Conservation (phyloP, 108 stramenopile species). For the Fragilariopsis cylindrus region DNA sequence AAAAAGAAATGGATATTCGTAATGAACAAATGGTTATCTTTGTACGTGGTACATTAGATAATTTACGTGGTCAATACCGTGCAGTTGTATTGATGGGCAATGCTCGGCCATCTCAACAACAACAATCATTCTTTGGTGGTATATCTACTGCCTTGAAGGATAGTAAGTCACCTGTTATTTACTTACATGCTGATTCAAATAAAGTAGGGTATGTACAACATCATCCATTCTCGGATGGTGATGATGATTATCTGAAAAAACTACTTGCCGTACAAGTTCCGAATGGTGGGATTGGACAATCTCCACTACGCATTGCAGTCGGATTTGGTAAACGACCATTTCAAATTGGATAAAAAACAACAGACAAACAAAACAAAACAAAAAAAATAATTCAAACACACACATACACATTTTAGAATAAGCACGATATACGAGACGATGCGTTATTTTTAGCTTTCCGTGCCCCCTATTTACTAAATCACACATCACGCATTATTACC, state of each 20-base stretch:
- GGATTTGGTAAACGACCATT: conserved; percentile 26
- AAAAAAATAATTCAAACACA: too few species aligned
- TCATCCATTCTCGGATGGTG: conserved; percentile 9
- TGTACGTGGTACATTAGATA: conserved; percentile 42
- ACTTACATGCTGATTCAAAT: conserved; percentile 65
- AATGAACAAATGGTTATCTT: conserved; percentile 62
- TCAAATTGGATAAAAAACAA: too few species aligned
- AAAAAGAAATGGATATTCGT: conserved; percentile 44
- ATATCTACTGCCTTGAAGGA: conserved; percentile 43
- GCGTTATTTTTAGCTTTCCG: too few species aligned
- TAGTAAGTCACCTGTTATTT: conserved; percentile 51
- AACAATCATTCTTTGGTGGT: conserved; percentile 52
- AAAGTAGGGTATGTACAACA: conserved; percentile 1
- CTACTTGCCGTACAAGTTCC: conserved; percentile 24
- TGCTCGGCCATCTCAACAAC: conserved; percentile 56
- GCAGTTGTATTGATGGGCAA: conserved; percentile 77
- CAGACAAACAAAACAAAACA: too few species aligned
- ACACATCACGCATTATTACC: too few species aligned
- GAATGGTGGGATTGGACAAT: conserved; percentile 19
- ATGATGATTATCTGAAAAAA: conserved; percentile 1
- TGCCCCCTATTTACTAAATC: too few species aligned
- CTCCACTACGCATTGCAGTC: conserved; percentile 32
- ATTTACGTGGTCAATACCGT: conserved; percentile 39
- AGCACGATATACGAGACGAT: too few species aligned
- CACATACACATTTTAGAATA: too few species aligned